Evolutionary conservation across 345 rosid species (phyloP), one percentile per base, ranked within the genome.

Genomic region (Brassica rapa): DNA sequence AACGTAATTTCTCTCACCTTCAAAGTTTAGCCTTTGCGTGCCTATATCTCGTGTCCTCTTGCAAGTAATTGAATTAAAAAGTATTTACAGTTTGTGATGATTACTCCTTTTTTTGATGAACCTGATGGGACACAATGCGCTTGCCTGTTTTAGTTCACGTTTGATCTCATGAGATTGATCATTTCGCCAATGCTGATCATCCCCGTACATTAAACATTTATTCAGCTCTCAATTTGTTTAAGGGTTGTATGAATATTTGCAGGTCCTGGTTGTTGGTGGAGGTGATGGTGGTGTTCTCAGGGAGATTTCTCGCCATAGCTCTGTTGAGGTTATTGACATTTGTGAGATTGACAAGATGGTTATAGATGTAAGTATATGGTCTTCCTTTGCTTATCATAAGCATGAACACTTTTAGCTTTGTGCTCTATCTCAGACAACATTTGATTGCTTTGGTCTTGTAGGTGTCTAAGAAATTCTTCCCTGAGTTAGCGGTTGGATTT

Each of bases 251-350:
- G 6, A 60, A 46, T 32, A 37, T 63, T 46, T 65, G 66, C 81
- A 93, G 98, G 99, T 93, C 80, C 86, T 95, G 77, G 99, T 93
- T 83, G 98, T 95, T 82, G 99, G 99, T 69, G 99, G 99, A 55
- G 99, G 98, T 80, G 99, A 95, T 80, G 99, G 99, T 51, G 99
- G 97, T 9, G 98, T 93, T 80, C 96, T 93, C 24, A 77, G 94
- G 73, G 99, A 95, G 85, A 84, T 95, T 80, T 83, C 98, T 82
- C 93, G 93, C 57, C 99, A 93, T 62, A 84, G 84, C 68, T 90
- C 99, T 53, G 97, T 93, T 60, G 94, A 95, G 88, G 86, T 53
- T 39, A 93, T 95, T 73, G 98, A 91, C 77, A 95, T 93, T 49
- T 95, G 98, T 82, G 99, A 95, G 88, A 95, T 93, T 79, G 99